Percentiles rank a stretch among this genome's conserved stretches.
Conservation (phyloP, 345 rosid species). For the Pistacia vera region DNA sequence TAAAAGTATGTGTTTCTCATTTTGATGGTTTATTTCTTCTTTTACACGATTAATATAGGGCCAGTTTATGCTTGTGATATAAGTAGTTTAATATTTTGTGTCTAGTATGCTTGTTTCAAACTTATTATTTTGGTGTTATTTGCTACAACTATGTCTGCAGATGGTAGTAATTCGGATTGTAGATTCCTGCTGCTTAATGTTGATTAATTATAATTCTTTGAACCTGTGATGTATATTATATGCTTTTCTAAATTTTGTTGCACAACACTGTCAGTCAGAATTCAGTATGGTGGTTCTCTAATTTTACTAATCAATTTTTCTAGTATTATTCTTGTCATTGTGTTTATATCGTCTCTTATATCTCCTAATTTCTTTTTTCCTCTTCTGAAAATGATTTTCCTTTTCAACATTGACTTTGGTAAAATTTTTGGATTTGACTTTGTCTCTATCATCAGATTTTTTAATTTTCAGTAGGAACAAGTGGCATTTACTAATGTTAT, state of each 20-base stretch:
- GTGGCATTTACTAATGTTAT: no score
- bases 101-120: constrained; percentile 4
- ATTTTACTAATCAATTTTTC: not conserved
- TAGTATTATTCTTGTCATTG: not conserved
- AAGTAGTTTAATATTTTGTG: not conserved
- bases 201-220: not conserved
- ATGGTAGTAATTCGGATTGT: not conserved
- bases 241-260: not conserved
- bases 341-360: not conserved
- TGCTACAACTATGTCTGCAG: not conserved
- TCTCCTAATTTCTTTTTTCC: not conserved
- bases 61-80: not conserved
- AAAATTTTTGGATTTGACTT: not conserved
- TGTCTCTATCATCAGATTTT: not conserved
- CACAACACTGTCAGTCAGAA: not conserved
- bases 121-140: not conserved
- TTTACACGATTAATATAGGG: not conserved
- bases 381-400: not conserved
- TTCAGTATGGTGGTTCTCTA: not conserved
- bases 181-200: not conserved
- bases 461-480: not conserved
- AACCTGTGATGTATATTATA: constrained; percentile 1
- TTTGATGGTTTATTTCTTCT: constrained; percentile 16
- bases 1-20: constrained; percentile 57
- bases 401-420: not conserved